These are phyloP conservation scores for Venturiaceae sp. DNA, from an alignment of 2,329 filamentous ascomycete genomes.

Conservation along the genomic window DNA sequence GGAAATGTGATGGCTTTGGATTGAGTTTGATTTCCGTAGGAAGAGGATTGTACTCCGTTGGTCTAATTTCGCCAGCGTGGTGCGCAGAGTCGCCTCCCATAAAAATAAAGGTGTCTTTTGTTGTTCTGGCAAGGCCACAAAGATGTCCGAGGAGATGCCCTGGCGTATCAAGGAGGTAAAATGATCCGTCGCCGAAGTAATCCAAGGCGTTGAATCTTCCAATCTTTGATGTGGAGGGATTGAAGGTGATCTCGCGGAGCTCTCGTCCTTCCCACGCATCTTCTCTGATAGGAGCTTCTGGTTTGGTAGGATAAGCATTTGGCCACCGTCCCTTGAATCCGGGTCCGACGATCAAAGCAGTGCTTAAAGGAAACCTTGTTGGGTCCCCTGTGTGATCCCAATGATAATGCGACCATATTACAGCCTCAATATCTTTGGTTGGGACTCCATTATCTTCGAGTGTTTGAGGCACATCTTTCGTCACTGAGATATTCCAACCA, in stretches of 20 bases:
- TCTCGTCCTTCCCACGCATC: slow-evolving; percentile 15
- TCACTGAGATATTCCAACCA: slow-evolving; percentile 25
- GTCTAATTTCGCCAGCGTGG: slow-evolving; percentile 36
- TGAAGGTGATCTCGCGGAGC: slow-evolving; percentile 17
- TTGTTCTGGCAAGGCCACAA: slow-evolving; percentile 9
- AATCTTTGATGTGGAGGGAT: slow-evolving; percentile 22
- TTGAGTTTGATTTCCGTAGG: slow-evolving; percentile 25
- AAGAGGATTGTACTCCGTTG: slow-evolving; percentile 30
- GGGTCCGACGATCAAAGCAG: slow-evolving; percentile 42
- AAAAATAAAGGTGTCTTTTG: slow-evolving; percentile 6
- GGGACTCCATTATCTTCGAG: slow-evolving; percentile 23
- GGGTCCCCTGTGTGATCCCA: slow-evolving; percentile 45
- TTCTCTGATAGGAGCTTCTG: slow-evolving; percentile 14
- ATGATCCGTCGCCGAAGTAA: slow-evolving; percentile 46
- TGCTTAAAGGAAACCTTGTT: slow-evolving; percentile 34
- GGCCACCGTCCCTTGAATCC: slow-evolving; percentile 37
- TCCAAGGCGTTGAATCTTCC: slow-evolving; percentile 39
- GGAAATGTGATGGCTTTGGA: slow-evolving; percentile 2
- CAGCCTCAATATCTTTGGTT: slow-evolving; percentile 22
- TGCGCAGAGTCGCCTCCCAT: slow-evolving; percentile 18
- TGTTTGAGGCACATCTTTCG: slow-evolving; percentile 33
- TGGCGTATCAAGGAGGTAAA: slow-evolving; percentile 45
- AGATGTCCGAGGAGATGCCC: slow-evolving; percentile 22
- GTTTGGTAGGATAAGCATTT: slow-evolving; percentile 35
- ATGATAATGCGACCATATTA: slow-evolving; percentile 30